A percentile compares a stretch with the other conserved stretches of the same genome.
phyloP scores from a whole-genome alignment of 805 yeast species.

The Cyberlindnera misumaiensis region DNA sequence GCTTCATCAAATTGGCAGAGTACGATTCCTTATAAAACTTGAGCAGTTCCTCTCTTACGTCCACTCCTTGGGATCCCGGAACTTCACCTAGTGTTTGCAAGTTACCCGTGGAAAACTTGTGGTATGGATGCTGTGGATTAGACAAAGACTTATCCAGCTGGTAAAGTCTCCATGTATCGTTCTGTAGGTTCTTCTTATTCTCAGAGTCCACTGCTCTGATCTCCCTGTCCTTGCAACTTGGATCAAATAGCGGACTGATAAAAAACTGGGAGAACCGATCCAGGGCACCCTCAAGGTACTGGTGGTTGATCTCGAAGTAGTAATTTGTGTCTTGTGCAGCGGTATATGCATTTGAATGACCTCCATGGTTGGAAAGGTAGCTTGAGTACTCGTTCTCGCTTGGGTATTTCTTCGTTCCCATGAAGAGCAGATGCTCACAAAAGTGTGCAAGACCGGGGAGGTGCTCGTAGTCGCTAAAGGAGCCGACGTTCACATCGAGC shows the following conservation, averaged over 20 bases:
- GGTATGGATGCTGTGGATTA: slow-evolving; percentile 73
- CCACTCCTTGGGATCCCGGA: slow-evolving; percentile 54
- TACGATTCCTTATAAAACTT: slow-evolving; percentile 68
- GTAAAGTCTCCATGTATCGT: slow-evolving; percentile 80
- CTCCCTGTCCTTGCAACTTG: slow-evolving; percentile 81
- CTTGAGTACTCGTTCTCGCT: slow-evolving; percentile 71
- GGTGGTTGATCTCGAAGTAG: slow-evolving; percentile 76
- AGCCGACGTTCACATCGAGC: slow-evolving; percentile 70
- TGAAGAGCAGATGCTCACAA: slow-evolving; percentile 64
- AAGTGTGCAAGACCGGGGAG: slow-evolving; percentile 78
- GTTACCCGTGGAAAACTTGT: slow-evolving; percentile 89
- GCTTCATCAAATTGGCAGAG: slow-evolving; percentile 83
- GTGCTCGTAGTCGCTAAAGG: slow-evolving; percentile 58
- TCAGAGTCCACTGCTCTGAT: slow-evolving; percentile 94
- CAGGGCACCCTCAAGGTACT: slow-evolving; percentile 75
- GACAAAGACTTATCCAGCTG: slow-evolving; percentile 76
- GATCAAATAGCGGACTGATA: slow-evolving; percentile 70
- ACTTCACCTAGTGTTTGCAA: slow-evolving; percentile 59
- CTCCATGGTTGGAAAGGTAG: slow-evolving; percentile 77
- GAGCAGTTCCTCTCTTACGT: slow-evolving; percentile 76
- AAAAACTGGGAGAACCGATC: slow-evolving; percentile 93
- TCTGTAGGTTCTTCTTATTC: slow-evolving; percentile 88
- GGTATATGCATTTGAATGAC: slow-evolving; percentile 88
- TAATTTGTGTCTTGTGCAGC: slow-evolving; percentile 85
- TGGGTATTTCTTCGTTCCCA: slow-evolving; percentile 78